These are phyloP conservation scores for Nevesoporus exiguus DNA, from an alignment of 768 basidiomycete species.

Conservation along the genomic window DNA sequence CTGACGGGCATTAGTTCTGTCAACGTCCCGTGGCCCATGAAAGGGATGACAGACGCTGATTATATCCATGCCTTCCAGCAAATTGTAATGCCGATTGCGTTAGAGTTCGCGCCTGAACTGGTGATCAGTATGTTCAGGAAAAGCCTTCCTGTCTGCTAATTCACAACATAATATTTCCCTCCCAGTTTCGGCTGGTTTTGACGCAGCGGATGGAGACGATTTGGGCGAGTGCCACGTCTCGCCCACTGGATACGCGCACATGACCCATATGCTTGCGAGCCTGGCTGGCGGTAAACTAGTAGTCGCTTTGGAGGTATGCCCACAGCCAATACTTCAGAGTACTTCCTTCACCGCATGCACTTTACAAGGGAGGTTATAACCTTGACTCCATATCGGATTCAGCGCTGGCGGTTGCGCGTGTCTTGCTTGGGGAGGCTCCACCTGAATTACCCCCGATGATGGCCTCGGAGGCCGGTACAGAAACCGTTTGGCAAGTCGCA, in stretches of 20 bases:
- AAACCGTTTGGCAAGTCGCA: constrained; percentile 87
- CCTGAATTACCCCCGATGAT: constrained; percentile 67
- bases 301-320: constrained; percentile 83
- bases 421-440: constrained; percentile 89
- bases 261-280: constrained; percentile 95
- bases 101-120: constrained; percentile 94
- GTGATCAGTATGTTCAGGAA: constrained; percentile 76
- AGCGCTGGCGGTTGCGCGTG: constrained; percentile 78
- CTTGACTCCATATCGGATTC: constrained; percentile 85
- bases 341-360: neutral
- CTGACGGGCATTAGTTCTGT: constrained; percentile 61
- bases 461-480: constrained; percentile 78
- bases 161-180: neutral
- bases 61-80: constrained; percentile 96
- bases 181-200: constrained; percentile 95
- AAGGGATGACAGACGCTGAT: constrained; percentile 90
- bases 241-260: constrained; percentile 93
- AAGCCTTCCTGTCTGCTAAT: neutral
- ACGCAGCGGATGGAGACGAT: constrained; percentile 90
- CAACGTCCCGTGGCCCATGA: constrained; percentile 91
- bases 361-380: constrained; percentile 86
- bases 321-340: constrained; percentile 5
- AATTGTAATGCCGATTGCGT: constrained; percentile 93
- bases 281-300: constrained; percentile 87
- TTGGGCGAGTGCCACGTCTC: constrained; percentile 90